A percentile compares a stretch with the other conserved stretches of the same genome.
Evolutionary conservation across 176 grass and related monocot genomes (phyloP).

Genomic region (Rhynchospora tenuis): DNA sequence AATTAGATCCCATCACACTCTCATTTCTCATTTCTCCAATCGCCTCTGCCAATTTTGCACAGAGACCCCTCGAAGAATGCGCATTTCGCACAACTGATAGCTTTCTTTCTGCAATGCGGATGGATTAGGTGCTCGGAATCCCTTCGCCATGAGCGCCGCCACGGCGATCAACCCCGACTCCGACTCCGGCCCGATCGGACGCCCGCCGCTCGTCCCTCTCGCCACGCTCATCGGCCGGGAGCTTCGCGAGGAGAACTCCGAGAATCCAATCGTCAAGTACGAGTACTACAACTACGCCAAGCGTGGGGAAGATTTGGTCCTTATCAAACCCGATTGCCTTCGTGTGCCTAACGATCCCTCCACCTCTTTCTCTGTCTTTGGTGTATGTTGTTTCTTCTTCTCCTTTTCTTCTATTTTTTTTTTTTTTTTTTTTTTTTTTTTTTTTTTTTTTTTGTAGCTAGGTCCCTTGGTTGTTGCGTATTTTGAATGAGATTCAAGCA

Average conservation of each 20-base stretch:
- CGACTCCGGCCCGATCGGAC: slow-evolving; percentile 24
- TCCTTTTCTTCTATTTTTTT: not conserved
- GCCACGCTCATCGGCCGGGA: slow-evolving; percentile 74
- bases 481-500: not conserved
- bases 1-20: slow-evolving; percentile 17
- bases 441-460: not conserved
- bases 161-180: slow-evolving; percentile 19
- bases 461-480: not conserved
- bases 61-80: not conserved
- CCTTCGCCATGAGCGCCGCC: slow-evolving; percentile 18
- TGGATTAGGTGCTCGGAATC: slow-evolving; percentile 17
- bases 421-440: not conserved
- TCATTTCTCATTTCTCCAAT: slow-evolving; percentile 34
- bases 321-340: slow-evolving; percentile 78
- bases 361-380: slow-evolving; percentile 88
- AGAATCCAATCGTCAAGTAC: slow-evolving; percentile 68
- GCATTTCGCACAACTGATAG: not conserved
- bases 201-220: slow-evolving; percentile 39
- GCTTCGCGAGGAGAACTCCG: slow-evolving; percentile 59
- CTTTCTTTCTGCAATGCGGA: not conserved
- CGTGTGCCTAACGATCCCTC: slow-evolving; percentile 58
- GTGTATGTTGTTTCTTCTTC: slow-evolving; percentile 29
- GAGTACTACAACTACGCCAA: slow-evolving; percentile 83
- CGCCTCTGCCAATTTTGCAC: slow-evolving; percentile 2
- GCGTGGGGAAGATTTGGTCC: slow-evolving; percentile 92